phyloP scores from a whole-genome alignment of 352 stramenopile species.

The Phytophthora melonis region DNA sequence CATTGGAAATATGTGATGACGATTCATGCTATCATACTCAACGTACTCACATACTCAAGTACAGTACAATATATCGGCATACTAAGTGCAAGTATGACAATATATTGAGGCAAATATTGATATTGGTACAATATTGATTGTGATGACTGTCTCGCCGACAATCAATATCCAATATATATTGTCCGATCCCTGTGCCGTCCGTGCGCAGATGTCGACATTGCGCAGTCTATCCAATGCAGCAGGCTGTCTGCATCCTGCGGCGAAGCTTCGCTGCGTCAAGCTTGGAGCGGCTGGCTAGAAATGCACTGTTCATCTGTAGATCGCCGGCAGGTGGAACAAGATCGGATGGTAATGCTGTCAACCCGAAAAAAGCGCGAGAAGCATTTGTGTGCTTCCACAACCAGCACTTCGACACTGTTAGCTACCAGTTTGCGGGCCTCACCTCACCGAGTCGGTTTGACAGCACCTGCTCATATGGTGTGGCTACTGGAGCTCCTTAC shows the following conservation, averaged over 20 bases:
- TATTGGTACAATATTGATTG: no score
- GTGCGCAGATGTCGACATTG: slow-evolving; percentile 11
- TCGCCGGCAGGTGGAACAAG: slow-evolving; percentile 6
- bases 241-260: slow-evolving; percentile 1
- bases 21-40: no score
- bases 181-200: no score
- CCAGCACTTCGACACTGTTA: neutral
- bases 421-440: neutral
- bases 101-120: no score
- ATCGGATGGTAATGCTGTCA: slow-evolving; percentile 18
- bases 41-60: no score
- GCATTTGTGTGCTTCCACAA: neutral
- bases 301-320: slow-evolving; percentile 12
- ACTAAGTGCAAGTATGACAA: no score
- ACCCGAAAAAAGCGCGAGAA: slow-evolving; percentile 7
- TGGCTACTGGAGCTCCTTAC: slow-evolving; percentile 8
- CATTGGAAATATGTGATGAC: no score
- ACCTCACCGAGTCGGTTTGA: neutral
- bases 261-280: neutral
- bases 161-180: no score
- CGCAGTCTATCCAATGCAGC: slow-evolving; percentile 29
- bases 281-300: slow-evolving; percentile 20
- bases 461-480: slow-evolving; percentile 17
- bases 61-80: no score
- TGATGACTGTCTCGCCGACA: no score